phyloP scores from a whole-genome alignment of 208 protist genomes.

The Leishmania lainsoni region DNA sequence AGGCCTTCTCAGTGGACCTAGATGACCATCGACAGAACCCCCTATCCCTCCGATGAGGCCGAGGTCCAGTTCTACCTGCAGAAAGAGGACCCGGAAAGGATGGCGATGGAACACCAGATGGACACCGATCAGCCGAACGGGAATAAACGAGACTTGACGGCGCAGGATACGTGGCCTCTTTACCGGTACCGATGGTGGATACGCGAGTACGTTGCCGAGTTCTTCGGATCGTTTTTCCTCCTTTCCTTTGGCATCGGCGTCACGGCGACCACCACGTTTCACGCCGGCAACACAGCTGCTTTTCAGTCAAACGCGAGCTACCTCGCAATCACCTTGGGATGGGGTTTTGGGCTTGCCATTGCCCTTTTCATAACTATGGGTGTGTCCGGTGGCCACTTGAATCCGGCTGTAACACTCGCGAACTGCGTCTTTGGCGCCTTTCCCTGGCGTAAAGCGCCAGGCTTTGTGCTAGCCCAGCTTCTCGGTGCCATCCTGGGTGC shows the following conservation, averaged over 20 bases:
- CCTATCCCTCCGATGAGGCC: background rate
- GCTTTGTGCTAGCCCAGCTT: slow-evolving; percentile 46
- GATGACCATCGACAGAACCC: background rate
- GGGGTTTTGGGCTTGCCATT: slow-evolving; percentile 45
- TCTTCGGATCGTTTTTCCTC: slow-evolving; percentile 54
- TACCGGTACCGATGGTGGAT: slow-evolving; percentile 30
- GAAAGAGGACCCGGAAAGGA: slow-evolving; percentile 12
- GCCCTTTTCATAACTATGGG: slow-evolving; percentile 47
- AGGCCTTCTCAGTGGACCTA: no score
- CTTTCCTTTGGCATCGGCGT: slow-evolving; percentile 52
- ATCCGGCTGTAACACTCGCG: slow-evolving; percentile 53
- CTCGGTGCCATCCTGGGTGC: slow-evolving; percentile 41
- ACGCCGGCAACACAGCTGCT: background rate
- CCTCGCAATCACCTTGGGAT: slow-evolving; percentile 47
- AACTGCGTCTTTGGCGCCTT: slow-evolving; percentile 43
- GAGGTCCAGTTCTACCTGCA: slow-evolving; percentile 9
- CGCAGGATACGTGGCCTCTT: slow-evolving; percentile 38
- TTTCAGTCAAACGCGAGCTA: slow-evolving; percentile 26
- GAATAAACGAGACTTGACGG: slow-evolving; percentile 9
- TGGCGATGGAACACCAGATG: background rate
- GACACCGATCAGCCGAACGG: slow-evolving; percentile 6
- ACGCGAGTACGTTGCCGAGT: slow-evolving; percentile 61
- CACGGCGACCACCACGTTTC: slow-evolving; percentile 29
- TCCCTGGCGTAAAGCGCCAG: slow-evolving; percentile 53
- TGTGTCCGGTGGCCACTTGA: slow-evolving; percentile 57